phyloP scores from a whole-genome alignment of 1,284 basidiomycete genomes.

The Schizophyllum commune region DNA sequence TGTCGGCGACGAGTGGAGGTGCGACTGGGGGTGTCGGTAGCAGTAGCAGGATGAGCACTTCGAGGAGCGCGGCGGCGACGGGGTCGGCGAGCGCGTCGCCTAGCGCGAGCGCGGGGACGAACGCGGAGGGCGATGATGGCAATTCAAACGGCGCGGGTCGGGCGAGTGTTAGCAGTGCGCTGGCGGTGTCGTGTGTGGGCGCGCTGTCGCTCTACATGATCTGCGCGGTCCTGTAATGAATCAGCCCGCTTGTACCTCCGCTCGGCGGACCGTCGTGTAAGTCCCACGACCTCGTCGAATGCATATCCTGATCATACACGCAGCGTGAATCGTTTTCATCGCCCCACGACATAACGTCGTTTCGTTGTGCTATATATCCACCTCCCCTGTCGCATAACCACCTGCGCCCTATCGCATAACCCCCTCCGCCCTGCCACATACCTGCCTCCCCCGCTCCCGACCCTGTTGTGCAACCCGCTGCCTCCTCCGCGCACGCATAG shows the following conservation, averaged over 20 bases:
- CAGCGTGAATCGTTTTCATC: background rate
- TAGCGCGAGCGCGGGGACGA: background rate
- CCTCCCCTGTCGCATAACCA: background rate
- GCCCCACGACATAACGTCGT: no score
- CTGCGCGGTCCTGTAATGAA: background rate
- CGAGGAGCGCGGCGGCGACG: background rate
- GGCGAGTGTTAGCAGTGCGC: background rate
- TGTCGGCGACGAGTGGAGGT: background rate
- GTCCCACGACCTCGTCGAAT: background rate
- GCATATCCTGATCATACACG: no score
- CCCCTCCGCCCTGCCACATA: no score
- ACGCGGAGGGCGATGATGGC: background rate
- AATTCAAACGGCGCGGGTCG: background rate
- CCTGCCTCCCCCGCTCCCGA: no score
- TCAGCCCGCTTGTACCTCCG: no score
- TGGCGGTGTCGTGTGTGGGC: background rate
- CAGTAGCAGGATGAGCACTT: background rate
- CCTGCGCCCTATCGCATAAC: no score
- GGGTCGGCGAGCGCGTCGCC: no score
- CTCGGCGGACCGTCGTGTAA: background rate
- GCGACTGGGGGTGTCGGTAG: background rate
- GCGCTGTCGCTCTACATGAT: background rate
- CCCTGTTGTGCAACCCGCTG: no score
- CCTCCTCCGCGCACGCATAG: background rate
- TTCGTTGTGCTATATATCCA: background rate